Conservation (phyloP, 202 grass and related monocot genomes). For the Cymbopogon flexuosus region DNA sequence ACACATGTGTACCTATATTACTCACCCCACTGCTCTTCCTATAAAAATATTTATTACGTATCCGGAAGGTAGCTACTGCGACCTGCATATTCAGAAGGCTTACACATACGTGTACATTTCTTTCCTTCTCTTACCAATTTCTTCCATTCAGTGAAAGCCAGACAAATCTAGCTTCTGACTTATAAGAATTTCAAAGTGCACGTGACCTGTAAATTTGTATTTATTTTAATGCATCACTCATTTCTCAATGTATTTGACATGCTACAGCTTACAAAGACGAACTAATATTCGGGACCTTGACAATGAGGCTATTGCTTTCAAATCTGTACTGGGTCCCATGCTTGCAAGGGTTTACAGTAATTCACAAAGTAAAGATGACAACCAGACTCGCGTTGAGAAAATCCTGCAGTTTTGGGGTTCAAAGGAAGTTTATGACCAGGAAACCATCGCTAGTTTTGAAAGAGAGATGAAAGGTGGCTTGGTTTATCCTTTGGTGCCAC, state of each 20-base stretch:
- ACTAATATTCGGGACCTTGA: conserved; percentile 68
- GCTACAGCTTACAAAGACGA: conserved; percentile 73
- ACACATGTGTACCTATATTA: too few relatives aligned
- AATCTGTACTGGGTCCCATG: conserved; percentile 75
- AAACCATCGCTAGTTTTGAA: conserved; percentile 62
- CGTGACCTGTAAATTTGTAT: neutral
- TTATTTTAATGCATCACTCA: conserved; percentile 8
- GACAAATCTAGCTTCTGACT: neutral
- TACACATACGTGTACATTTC: too few relatives aligned
- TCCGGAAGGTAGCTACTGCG: too few relatives aligned
- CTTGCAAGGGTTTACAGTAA: conserved; percentile 81
- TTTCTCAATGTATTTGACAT: conserved; percentile 16
- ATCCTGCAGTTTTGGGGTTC: conserved; percentile 92
- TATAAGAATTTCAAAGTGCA: neutral
- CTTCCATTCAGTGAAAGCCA: too few relatives aligned
- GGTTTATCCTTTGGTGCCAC: conserved; percentile 25
- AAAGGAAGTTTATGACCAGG: conserved; percentile 84
- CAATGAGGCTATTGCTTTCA: conserved; percentile 75
- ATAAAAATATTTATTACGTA: too few relatives aligned
- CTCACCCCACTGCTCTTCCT: too few relatives aligned
- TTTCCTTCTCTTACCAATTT: too few relatives aligned
- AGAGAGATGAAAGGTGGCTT: conserved; percentile 71
- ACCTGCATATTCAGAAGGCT: too few relatives aligned
- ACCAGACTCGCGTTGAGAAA: conserved; percentile 67
- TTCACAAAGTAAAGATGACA: conserved; percentile 59